A percentile compares a stretch with the other conserved stretches of the same genome.
Conservation (phyloP, 371 early-diverging fungal species). For the Syncephalastrum monosporum region DNA sequence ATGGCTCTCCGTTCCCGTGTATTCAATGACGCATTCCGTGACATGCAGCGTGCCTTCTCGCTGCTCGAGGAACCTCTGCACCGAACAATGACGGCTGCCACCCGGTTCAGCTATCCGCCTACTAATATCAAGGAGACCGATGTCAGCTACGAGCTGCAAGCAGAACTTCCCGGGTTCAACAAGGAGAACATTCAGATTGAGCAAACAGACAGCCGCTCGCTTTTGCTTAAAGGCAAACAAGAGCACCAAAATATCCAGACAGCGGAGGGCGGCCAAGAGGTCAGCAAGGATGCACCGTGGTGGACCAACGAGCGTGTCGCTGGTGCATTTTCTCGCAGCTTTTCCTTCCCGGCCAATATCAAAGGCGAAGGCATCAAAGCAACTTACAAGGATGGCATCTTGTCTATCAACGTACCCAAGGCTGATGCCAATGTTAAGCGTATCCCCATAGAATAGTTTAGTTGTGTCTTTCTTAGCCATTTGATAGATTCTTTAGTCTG, state of each 20-base stretch:
- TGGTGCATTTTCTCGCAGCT: conserved; percentile 32
- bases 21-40: conserved; percentile 35
- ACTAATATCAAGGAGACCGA: conserved; percentile 32
- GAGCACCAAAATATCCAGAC: conserved; percentile 3
- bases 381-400: conserved; percentile 34
- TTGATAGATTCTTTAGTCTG: no score
- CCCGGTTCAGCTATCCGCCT: conserved; percentile 21
- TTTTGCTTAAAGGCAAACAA: conserved; percentile 27
- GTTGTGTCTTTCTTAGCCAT: no score
- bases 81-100: conserved; percentile 18
- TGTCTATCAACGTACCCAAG: conserved; percentile 36
- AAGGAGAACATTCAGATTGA: conserved; percentile 40
- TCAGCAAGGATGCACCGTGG: conserved; percentile 13
- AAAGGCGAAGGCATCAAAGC: conserved; percentile 35
- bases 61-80: conserved; percentile 39
- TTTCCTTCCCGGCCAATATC: conserved; percentile 32
- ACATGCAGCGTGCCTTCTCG: conserved; percentile 35
- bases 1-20: conserved; percentile 5
- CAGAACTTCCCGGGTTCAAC: conserved; percentile 37
- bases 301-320: conserved; percentile 40
- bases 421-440: neutral
- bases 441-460: no score
- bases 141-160: conserved; percentile 27
- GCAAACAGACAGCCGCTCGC: conserved; percentile 25
- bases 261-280: conserved; percentile 3